Base-by-base conservation (phyloP, 176 grass and related monocot genomes). In the Microstegium vimineum region DNA sequence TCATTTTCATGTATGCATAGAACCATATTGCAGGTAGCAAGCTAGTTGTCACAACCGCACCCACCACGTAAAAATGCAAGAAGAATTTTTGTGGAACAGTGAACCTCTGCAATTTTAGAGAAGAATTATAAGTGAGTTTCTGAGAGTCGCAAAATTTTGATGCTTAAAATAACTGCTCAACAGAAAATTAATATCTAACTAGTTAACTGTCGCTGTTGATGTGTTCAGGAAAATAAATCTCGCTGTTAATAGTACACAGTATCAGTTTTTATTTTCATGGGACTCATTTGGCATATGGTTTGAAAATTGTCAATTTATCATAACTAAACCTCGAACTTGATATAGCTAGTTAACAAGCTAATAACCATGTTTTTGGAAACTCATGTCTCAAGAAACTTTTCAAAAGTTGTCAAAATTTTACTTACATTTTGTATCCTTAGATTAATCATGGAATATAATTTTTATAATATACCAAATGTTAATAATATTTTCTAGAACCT, bases 61-160 rank as follows among this genome's bases (percentile, higher is more conserved):
- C 90, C 56, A 95, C 63, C 28, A 93, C 68, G 47, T 95, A 98
- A 87, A 98, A 98, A 88, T 98, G 96, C 76, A 95, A 93, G 89
- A 90, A 98, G 72, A 86, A 98, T 79, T 86, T 91, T n/a, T 95
- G 93, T 20, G 96, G 96, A 85, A 95, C 90, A 0, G 93, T 91
- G 82, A 95, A 98, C 28, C 83, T 91, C 96, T 98, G 93, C 82
- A 89, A 62, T 81, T 76, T 73, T 10, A 18, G 37, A 83, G 66
- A 69, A 54, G 8, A 68, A 18, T 85, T n/a, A 61, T 38, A 46
- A 22, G n/a, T 57, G 5, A 81, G 63, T 51, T 64, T 35, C 13
- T 45, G 2, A 78, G 40, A 43, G 22, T 66, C 35, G n/a, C 56
- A 52, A 71, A 70, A 25, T n/a, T 25, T 7, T 42, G 22, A 15